Conservation (phyloP, 768 basidiomycete species). For the Leccinellum albellum region DNA sequence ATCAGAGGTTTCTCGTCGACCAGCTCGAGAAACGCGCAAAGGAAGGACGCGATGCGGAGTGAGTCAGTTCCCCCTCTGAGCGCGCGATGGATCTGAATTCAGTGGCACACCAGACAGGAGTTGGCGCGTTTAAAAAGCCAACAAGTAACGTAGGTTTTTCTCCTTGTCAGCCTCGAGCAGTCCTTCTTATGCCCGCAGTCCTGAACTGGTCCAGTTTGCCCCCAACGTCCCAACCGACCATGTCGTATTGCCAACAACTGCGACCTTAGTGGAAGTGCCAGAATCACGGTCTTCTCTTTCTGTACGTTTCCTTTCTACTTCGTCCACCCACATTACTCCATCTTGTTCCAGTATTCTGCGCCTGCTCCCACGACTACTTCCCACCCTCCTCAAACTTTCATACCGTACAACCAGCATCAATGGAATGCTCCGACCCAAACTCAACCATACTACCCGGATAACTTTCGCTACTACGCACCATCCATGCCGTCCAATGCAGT, state of each 20-base stretch:
- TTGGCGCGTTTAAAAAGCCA: conserved; percentile 18
- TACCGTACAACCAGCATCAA: conserved; percentile 6
- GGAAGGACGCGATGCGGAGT: conserved; percentile 48
- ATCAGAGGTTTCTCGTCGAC: conserved; percentile 31
- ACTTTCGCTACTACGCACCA: conserved; percentile 4
- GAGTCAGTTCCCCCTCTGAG: conserved; percentile 11
- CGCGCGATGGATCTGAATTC: background rate
- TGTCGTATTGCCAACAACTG: conserved; percentile 31
- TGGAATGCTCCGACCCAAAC: background rate
- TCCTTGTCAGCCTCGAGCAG: background rate
- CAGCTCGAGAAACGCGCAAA: conserved; percentile 36
- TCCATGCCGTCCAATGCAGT: background rate
- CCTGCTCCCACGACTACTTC: background rate
- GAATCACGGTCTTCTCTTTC: conserved; percentile 14
- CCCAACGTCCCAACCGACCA: conserved; percentile 8
- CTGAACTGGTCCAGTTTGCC: conserved; percentile 13
- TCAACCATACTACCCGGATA: background rate
- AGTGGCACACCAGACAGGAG: conserved; percentile 15
- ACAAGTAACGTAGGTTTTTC: conserved; percentile 10
- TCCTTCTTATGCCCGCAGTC: conserved; percentile 10
- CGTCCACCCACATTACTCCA: conserved; percentile 4
- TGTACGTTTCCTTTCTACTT: conserved; percentile 6
- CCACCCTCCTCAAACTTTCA: conserved; percentile 1
- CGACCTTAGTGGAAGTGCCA: conserved; percentile 33
- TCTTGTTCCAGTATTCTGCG: conserved; percentile 11